phyloP scores from a whole-genome alignment of 2,329 filamentous ascomycete genomes.

The Fusarium sp. region DNA sequence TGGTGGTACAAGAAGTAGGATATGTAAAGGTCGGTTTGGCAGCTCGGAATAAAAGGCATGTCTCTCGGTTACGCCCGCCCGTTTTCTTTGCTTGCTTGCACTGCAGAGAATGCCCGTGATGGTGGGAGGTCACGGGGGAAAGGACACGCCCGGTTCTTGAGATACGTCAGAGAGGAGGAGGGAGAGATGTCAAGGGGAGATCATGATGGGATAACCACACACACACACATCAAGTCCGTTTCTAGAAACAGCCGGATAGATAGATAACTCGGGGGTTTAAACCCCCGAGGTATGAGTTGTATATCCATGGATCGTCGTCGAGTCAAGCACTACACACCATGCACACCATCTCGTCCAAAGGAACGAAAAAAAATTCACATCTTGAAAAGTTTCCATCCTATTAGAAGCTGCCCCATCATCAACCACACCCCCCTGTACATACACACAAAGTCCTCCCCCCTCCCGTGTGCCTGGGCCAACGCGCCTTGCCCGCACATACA shows the following conservation, averaged over 20 bases:
- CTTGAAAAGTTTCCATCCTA: constrained; percentile 44
- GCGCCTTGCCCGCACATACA: constrained; percentile 28
- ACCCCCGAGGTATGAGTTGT: constrained; percentile 4
- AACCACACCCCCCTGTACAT: constrained; percentile 34
- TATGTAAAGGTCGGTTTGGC: constrained; percentile 18
- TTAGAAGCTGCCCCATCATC: constrained; percentile 56
- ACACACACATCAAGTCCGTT: constrained; percentile 14
- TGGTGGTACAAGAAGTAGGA: constrained; percentile 11
- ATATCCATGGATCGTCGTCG: constrained; percentile 8
- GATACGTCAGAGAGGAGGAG: constrained; percentile 19
- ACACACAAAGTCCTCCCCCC: constrained; percentile 22
- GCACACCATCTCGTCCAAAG: constrained; percentile 26
- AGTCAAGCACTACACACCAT: constrained; percentile 19
- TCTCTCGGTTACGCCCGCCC: constrained; percentile 35
- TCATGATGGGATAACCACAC: constrained; percentile 6
- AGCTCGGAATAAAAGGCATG: constrained; percentile 24
- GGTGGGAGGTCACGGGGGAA: not conserved
- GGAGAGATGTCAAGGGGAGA: constrained; percentile 3
- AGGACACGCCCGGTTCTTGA: not conserved
- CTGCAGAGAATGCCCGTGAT: constrained; percentile 13
- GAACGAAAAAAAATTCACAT: constrained; percentile 15
- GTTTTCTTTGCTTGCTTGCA: constrained; percentile 23
- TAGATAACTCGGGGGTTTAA: constrained; percentile 2
- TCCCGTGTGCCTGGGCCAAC: constrained; percentile 38
- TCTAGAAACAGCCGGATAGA: constrained; percentile 25